Evolutionary conservation across 164 flowering plant genomes (phyloP), one percentile per base, ranked within the genome.

Genomic region (Magnolia sinica): DNA sequence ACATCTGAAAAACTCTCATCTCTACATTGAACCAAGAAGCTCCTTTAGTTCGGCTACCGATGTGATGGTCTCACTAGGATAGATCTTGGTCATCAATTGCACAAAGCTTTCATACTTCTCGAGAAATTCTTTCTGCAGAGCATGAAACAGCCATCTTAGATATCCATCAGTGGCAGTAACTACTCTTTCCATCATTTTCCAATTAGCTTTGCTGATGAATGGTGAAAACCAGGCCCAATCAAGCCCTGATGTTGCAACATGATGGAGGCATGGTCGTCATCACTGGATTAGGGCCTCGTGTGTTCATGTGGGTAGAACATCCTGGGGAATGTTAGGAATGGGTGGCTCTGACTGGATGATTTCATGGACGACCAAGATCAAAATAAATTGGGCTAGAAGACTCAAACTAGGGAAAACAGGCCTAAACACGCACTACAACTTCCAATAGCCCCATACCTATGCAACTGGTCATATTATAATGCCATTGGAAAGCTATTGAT

Each of bases 21-120:
- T 78, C 85, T 89, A 92, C 93, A 91, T 81, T 68, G 90, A 85
- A 59, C 92, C 90, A 76, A 94, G 85, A 72, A 92, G 88, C 1
- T 90, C 98, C 79, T 87, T 88, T 92, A 94, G 89, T 79, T 92
- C 98, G 58, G 87, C 52, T 13, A 87, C 97, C 51, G 95, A 79
- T 31, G 89, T 91, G 64, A 91, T 79, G 61, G 74, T 84, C 80
- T 94, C 98, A 4, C 65, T 79, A 14, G 95, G 97, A 77, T 94
- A 94, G 31, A 92, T 83, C 88, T 91, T 94, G 50, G 89, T 89
- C 29, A 91, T 92, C 66, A 92, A 83, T 76, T 87, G 91, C 0
- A 83, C 93, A 81, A 94, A 94, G 82, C 92, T 88, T 29, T 92
- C 97, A 74, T 92, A 94, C 86, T 92, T 94, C 83, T 92, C 95